Percentiles rank a stretch among this genome's conserved stretches.
phyloP scores from a whole-genome alignment of 306 rosid genomes.

The Cucumis cinereus region DNA sequence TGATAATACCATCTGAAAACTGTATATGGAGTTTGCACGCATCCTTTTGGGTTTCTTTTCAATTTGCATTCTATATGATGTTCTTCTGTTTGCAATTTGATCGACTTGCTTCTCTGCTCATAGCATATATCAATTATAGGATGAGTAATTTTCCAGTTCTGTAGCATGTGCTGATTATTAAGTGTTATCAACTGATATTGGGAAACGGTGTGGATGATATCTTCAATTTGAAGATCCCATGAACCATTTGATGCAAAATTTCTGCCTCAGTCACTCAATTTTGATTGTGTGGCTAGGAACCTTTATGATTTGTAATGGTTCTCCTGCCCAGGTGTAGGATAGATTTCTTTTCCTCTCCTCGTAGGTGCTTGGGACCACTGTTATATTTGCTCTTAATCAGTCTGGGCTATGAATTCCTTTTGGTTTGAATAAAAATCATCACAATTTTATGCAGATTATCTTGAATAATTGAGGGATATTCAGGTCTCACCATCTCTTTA shows the following conservation, averaged over 20 bases:
- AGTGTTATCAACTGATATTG: background rate
- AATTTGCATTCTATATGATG: background rate
- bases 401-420: background rate
- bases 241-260: background rate
- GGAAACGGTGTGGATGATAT: background rate
- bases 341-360: background rate
- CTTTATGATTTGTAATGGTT: background rate
- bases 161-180: background rate
- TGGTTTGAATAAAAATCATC: background rate
- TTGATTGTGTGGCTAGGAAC: background rate
- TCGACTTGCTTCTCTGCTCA: background rate
- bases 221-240: background rate
- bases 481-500: background rate
- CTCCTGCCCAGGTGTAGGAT: background rate
- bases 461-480: background rate
- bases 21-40: background rate
- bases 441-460: background rate
- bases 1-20: background rate
- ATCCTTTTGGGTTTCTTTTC: background rate
- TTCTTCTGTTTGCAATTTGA: background rate
- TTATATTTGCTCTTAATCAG: background rate
- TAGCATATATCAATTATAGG: background rate
- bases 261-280: background rate
- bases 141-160: slow-evolving; percentile 1
- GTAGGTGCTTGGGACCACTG: background rate